Evolutionary conservation across 129 eudicot species (phyloP), one percentile per base, ranked within the genome.

Genomic region (Arctium lappa): DNA sequence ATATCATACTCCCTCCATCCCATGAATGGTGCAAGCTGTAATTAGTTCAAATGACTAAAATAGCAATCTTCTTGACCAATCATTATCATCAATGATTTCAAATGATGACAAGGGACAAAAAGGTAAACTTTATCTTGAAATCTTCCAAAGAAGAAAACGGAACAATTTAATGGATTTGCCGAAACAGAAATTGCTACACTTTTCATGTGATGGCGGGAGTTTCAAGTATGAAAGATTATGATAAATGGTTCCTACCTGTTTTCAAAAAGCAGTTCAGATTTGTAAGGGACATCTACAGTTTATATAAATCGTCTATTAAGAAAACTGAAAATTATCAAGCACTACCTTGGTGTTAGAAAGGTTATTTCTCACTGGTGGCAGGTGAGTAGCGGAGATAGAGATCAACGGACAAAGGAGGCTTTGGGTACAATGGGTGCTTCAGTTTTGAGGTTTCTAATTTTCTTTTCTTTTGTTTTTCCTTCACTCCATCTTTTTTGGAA

Each of bases 381-480:
- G 99, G 93, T 91, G 74, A 91, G 90, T 53, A 88, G 89, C 44
- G 99, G 99, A 60, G 92, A 89, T 85, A 93, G 94, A 88, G 89
- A 95, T 84, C 95, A 93, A 74, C 93, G 99, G 75, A 90, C 89
- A 88, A 86, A 91, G 77, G 99, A 89, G 87, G 94, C 99, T 85
- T 78, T 95, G 86, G 88, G 91, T 78, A 95, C 99, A 36, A 93
- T 95, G 99, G 99, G 99, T 48, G 98, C 99, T 85, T 95, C 99
- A 70, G 97, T 95, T 72, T 91, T 95, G 92, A 95, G 99, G 99
- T 93, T 79, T 79, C 18, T 6, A 34, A 38, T 29, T 53, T 37
- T 62, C 5, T 66, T 44, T 72, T 31, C 37, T 2, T 37, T 31
- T 42, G 15, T 40, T 56, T 39, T 66, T 78, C 33, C 39, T 77